Evolutionary conservation across 2,329 filamentous ascomycete species (phyloP).

Genomic region (Aspergillus neoniger): DNA sequence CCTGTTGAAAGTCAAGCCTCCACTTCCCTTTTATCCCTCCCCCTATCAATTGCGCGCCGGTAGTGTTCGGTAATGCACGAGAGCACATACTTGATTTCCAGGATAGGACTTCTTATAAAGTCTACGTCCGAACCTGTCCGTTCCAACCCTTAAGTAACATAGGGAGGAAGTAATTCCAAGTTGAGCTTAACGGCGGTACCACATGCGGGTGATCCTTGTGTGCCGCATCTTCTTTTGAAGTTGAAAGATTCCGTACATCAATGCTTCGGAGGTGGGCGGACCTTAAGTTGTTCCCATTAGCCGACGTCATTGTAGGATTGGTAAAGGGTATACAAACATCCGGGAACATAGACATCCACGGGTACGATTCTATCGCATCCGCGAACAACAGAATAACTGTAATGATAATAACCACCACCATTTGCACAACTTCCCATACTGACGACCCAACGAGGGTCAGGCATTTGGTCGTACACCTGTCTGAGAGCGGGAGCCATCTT

Average conservation of each 20-base stretch:
- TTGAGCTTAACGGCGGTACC: constrained; percentile 53
- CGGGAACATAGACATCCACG: constrained; percentile 84
- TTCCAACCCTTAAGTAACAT: neutral
- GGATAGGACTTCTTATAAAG: neutral
- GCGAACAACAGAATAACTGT: constrained; percentile 76
- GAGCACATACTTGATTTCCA: neutral
- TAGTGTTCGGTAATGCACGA: neutral
- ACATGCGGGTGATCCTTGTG: constrained; percentile 58
- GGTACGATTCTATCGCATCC: constrained; percentile 79
- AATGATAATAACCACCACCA: constrained; percentile 85
- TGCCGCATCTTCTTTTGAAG: constrained; percentile 76
- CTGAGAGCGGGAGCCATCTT: constrained; percentile 92
- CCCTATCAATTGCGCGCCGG: neutral
- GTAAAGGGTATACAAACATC: constrained; percentile 60
- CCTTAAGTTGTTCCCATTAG: constrained; percentile 29
- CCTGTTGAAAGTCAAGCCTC: neutral
- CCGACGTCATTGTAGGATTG: neutral
- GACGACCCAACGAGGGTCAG: constrained; percentile 84
- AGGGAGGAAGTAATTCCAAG: neutral
- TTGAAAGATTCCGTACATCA: constrained; percentile 72
- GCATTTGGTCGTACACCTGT: constrained; percentile 96
- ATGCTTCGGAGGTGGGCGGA: constrained; percentile 57
- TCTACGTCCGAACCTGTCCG: neutral
- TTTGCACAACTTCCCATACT: constrained; percentile 87
- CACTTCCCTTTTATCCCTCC: neutral